Conservation (phyloP, 2,329 filamentous ascomycete genomes). For the Metarhizium album region DNA sequence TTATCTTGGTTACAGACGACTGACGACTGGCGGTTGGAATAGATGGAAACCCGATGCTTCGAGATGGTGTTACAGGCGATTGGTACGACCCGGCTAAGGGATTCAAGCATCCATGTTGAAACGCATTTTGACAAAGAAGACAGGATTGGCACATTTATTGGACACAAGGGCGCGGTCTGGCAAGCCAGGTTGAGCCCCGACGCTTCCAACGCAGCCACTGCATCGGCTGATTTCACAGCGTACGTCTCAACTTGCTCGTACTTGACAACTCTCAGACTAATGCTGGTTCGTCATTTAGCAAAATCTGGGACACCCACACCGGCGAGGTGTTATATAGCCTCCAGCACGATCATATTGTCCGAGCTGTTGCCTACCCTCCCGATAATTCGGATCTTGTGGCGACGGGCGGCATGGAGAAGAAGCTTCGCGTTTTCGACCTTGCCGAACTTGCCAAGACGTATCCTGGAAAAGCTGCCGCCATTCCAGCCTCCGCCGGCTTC, state of each 20-base stretch:
- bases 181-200: conserved; percentile 85
- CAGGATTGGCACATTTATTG: conserved; percentile 96
- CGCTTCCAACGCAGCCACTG: conserved; percentile 79
- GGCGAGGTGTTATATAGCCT: conserved; percentile 82
- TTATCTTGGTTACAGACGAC: background rate
- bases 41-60: conserved; percentile 98
- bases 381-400: conserved; percentile 76
- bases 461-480: conserved; percentile 30
- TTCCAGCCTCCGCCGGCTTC: conserved; percentile 55
- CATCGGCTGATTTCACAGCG: conserved; percentile 92
- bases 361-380: conserved; percentile 80
- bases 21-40: conserved; percentile 7
- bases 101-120: background rate
- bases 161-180: conserved; percentile 97
- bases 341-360: conserved; percentile 89
- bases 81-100: conserved; percentile 45
- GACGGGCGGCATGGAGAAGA: conserved; percentile 93
- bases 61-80: conserved; percentile 89
- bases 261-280: background rate
- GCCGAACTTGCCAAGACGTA: conserved; percentile 41
- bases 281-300: conserved; percentile 43
- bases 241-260: conserved; percentile 31
- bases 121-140: conserved; percentile 18
- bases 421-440: conserved; percentile 86
- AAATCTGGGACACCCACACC: conserved; percentile 94